Percentiles rank a stretch among this genome's conserved stretches.
phyloP scores from a whole-genome alignment of 352 stramenopile species.

The Nothophytophthora sp. region DNA sequence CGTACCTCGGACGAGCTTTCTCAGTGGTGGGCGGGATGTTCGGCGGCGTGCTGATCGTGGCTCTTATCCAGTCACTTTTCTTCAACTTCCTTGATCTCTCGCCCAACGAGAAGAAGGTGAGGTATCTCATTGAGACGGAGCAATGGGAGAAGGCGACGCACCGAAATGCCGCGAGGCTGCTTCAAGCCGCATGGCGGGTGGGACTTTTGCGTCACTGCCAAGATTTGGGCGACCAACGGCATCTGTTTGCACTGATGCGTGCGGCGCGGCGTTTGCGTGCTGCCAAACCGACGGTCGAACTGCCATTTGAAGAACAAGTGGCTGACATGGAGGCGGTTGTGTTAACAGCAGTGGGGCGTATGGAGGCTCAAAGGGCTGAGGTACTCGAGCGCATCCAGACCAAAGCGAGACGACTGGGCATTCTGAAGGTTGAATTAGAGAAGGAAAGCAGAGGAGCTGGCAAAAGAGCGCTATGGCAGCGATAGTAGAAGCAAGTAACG shows the following conservation, averaged over 20 bases:
- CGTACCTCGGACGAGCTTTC: slow-evolving; percentile 59
- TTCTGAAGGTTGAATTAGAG: slow-evolving; percentile 10
- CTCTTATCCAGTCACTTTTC: slow-evolving; percentile 77
- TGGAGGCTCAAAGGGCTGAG: slow-evolving; percentile 36
- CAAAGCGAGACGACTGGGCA: slow-evolving; percentile 27
- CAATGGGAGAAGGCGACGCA: slow-evolving; percentile 51
- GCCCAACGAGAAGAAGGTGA: slow-evolving; percentile 58
- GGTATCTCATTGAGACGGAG: slow-evolving; percentile 65
- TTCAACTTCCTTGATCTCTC: slow-evolving; percentile 77
- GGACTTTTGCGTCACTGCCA: slow-evolving; percentile 4
- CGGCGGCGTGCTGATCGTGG: slow-evolving; percentile 65
- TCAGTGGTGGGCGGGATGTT: slow-evolving; percentile 69
- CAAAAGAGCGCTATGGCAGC: too few relatives aligned
- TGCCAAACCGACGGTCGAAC: slow-evolving; percentile 30
- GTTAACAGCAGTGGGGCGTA: slow-evolving; percentile 31
- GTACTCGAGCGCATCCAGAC: slow-evolving; percentile 43
- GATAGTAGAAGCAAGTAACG: too few relatives aligned
- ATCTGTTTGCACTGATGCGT: slow-evolving; percentile 29
- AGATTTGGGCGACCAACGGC: slow-evolving; percentile 8
- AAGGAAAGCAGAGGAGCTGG: not conserved
- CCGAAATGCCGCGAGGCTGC: slow-evolving; percentile 37
- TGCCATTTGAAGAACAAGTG: slow-evolving; percentile 51
- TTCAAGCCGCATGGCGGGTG: slow-evolving; percentile 52
- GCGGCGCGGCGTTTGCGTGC: slow-evolving; percentile 28
- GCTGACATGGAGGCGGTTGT: slow-evolving; percentile 40